phyloP scores from a whole-genome alignment of 352 stramenopile species.

The Plasmopara viticola region DNA sequence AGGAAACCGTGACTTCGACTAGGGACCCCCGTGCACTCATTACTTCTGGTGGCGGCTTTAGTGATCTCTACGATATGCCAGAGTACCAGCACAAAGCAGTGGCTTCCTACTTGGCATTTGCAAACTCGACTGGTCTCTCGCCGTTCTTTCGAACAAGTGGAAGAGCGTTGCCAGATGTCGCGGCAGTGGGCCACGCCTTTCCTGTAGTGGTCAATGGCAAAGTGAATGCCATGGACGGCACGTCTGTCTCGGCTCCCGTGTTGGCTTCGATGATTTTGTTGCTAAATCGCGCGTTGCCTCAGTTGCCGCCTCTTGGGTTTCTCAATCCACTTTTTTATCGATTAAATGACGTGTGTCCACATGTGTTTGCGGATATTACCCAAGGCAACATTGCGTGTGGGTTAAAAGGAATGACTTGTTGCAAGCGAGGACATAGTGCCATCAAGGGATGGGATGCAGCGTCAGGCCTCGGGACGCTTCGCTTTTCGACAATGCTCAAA shows the following conservation, averaged over 20 bases:
- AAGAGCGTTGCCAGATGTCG: constrained; percentile 58
- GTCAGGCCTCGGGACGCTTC: constrained; percentile 55
- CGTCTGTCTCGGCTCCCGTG: constrained; percentile 64
- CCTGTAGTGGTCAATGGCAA: constrained; percentile 51
- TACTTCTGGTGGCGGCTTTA: constrained; percentile 72
- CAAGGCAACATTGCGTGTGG: constrained; percentile 57
- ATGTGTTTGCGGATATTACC: constrained; percentile 68
- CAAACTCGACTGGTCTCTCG: constrained; percentile 17
- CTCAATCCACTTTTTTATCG: constrained; percentile 70
- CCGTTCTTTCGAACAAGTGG: constrained; percentile 36
- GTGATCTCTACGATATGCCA: constrained; percentile 40
- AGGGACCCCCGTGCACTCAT: constrained; percentile 40
- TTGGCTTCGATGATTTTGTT: constrained; percentile 55
- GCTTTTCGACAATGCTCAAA: constrained; percentile 31
- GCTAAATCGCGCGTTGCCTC: constrained; percentile 44
- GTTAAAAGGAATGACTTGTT: constrained; percentile 40
- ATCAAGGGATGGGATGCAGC: constrained; percentile 60
- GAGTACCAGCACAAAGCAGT: constrained; percentile 43
- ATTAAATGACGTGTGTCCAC: constrained; percentile 43
- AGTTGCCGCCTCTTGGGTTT: constrained; percentile 47
- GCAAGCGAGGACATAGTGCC: constrained; percentile 36
- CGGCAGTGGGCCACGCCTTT: constrained; percentile 57
- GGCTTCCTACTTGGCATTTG: constrained; percentile 27
- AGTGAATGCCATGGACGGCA: constrained; percentile 55
- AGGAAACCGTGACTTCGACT: constrained; percentile 46